These are phyloP conservation scores for Clitopilus hobsonii DNA, from an alignment of 768 basidiomycete species.

Conservation along the genomic window DNA sequence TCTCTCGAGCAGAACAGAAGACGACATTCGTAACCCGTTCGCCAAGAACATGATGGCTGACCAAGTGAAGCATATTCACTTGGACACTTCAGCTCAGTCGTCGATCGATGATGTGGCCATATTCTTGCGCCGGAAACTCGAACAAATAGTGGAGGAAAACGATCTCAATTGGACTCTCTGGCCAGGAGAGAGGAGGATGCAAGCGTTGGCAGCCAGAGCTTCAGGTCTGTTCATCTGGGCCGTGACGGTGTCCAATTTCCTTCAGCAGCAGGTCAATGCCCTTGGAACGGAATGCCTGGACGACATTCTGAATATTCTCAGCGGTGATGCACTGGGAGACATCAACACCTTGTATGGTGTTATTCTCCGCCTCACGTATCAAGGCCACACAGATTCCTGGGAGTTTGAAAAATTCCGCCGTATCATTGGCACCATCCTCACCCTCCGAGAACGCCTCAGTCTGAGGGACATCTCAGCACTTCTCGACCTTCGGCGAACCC, in stretches of 20 bases:
- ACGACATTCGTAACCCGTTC: conserved; percentile 13
- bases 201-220: conserved; percentile 3
- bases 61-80: conserved; percentile 13
- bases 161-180: conserved; percentile 6
- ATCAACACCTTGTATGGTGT: conserved; percentile 12
- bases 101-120: conserved; percentile 12
- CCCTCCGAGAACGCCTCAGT: conserved; percentile 6
- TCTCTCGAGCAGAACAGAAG: conserved; percentile 16
- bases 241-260: conserved; percentile 8
- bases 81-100: conserved; percentile 10
- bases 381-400: conserved; percentile 2
- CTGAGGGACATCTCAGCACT: conserved; percentile 5
- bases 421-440: conserved; percentile 10
- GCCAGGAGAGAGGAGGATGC: conserved; percentile 8
- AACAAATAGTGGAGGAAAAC: conserved; percentile 3
- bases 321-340: conserved; percentile 5
- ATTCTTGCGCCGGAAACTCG: conserved; percentile 6
- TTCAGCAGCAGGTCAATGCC: conserved; percentile 7
- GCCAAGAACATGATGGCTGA: conserved; percentile 2
- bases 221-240: conserved; percentile 15
- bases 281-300: conserved; percentile 9
- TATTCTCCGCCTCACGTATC: conserved; percentile 6
- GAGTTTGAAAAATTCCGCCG: conserved; percentile 12
- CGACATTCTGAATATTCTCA: conserved; percentile 6
- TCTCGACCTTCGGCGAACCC: conserved; percentile 7